phyloP scores from a whole-genome alignment of 179 eudicot species.

The Patellifolia procumbens region DNA sequence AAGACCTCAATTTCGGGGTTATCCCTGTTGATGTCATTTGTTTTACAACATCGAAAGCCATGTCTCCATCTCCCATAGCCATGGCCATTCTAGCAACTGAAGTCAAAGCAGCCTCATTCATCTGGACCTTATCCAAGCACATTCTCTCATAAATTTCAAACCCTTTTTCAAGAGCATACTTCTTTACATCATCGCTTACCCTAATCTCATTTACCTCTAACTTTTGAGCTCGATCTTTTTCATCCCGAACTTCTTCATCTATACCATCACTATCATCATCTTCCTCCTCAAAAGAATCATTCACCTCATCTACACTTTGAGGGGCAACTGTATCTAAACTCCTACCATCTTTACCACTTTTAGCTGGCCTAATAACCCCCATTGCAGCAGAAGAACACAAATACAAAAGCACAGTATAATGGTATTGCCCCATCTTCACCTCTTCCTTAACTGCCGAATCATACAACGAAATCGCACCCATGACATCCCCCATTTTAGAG shows the following conservation, averaged over 20 bases:
- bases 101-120: conserved; percentile 89
- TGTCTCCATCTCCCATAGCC: conserved; percentile 80
- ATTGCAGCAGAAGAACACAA: conserved; percentile 93
- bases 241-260: conserved; percentile 21
- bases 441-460: conserved; percentile 58
- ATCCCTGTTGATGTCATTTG: conserved; percentile 71
- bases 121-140: conserved; percentile 55
- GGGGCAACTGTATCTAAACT: conserved; percentile 37
- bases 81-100: conserved; percentile 88
- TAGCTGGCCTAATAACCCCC: conserved; percentile 73
- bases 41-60: conserved; percentile 81
- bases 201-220: conserved; percentile 41
- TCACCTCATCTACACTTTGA: conserved; percentile 10
- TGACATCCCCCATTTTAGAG: conserved; percentile 75
- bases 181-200: conserved; percentile 63
- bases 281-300: conserved; percentile 25
- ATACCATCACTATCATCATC: conserved; percentile 31
- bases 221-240: conserved; percentile 31
- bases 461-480: conserved; percentile 74
- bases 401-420: conserved; percentile 74
- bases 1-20: conserved; percentile 77
- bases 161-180: conserved; percentile 67
- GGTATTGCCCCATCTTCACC: conserved; percentile 59
- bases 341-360: conserved; percentile 65
- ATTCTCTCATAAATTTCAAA: conserved; percentile 68